Evolutionary conservation across 2,329 filamentous ascomycete genomes (phyloP), one percentile per base, ranked within the genome.

Genomic region (Neurospora crassa): DNA sequence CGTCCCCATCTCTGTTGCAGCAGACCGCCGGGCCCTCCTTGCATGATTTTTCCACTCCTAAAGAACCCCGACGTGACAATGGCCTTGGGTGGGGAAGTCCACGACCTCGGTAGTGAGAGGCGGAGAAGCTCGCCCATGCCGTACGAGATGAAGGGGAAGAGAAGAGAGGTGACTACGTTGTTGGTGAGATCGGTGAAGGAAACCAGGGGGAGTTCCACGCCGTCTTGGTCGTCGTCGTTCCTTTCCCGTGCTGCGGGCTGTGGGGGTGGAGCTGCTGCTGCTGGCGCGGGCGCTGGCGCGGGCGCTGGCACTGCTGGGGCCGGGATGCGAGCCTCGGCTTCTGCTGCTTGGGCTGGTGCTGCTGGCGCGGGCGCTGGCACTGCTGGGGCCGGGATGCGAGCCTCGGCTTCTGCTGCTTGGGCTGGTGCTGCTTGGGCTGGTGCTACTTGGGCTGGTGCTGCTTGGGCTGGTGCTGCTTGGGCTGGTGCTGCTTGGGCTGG

Each of bases 1-100:
- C 96, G 86, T 0, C 94, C 96, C 93, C 96, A 98, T 72, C 90
- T 89, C 75, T 92, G 88, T 78, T 96, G 92, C 41, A 99, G 80
- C 37, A 98, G 83, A 0, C 92, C 90, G 0, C 88, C 87, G 0
- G 74, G 74, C 7, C 47, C 20, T 76, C 72, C 40, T 24, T 37
- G 1, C 59, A 53, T 7, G 24, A 67, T 47, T 45, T 18, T 40
- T 11, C 24, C 29, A 8, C 8, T 34, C 4, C 16, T 34, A 6
- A 34, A 29, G 14, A 29, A 63, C 18, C 29, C 53, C 4, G 29
- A 18, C 16, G 11, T 78, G 74, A 4, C 40, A 34, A 6, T 75
- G 34, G 53, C 16, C 29, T 37, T 63, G 1, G 83, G 80, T 10
- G 81, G 80, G 0, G 82, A 82, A 11, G 91, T 89, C 89, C 92